phyloP scores from a whole-genome alignment of 495 filamentous ascomycete species.

The Penicillium psychrofluorescens region DNA sequence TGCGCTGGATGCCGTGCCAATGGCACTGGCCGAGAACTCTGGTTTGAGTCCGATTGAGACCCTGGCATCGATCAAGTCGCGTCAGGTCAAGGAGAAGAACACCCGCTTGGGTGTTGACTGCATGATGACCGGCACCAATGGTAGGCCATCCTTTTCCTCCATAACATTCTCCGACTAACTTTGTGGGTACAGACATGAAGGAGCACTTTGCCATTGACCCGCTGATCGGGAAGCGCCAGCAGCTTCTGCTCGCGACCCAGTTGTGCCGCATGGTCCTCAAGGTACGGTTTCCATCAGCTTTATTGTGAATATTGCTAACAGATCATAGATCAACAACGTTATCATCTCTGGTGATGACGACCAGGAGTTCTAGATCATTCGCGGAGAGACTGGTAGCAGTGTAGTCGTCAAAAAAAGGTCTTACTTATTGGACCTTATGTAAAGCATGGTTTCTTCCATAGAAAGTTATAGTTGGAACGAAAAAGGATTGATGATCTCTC shows the following conservation, averaged over 20 bases:
- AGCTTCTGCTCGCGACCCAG: slow-evolving; percentile 92
- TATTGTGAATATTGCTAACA: slow-evolving; percentile 10
- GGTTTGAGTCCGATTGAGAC: slow-evolving; percentile 94
- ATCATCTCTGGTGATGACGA: slow-evolving; percentile 91
- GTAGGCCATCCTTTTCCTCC: slow-evolving; percentile 28
- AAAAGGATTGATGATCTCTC: slow-evolving; percentile 21
- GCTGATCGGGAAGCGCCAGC: slow-evolving; percentile 93
- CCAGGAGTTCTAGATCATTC: slow-evolving; percentile 69
- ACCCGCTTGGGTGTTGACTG: slow-evolving; percentile 89
- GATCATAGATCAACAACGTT: slow-evolving; percentile 70
- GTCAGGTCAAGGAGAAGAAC: slow-evolving; percentile 88
- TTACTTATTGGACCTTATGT: slow-evolving; percentile 21
- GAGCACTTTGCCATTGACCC: slow-evolving; percentile 97
- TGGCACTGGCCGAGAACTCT: slow-evolving; percentile 96
- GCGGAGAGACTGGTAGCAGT: slow-evolving; percentile 5
- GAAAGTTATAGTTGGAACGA: slow-evolving; percentile 21
- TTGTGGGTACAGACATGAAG: slow-evolving; percentile 64
- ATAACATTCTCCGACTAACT: slow-evolving; percentile 3
- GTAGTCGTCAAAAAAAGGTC: slow-evolving; percentile 8
- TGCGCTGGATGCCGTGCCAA: slow-evolving; percentile 88
- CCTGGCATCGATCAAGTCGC: slow-evolving; percentile 86
- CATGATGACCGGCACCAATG: slow-evolving; percentile 88
- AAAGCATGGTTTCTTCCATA: slow-evolving; percentile 26
- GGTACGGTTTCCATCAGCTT: slow-evolving; percentile 46
- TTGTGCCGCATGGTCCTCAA: slow-evolving; percentile 99